Evolutionary conservation across 2,329 filamentous ascomycete genomes (phyloP), one percentile per base, ranked within the genome.

Genomic region (Hypocreales sp.): DNA sequence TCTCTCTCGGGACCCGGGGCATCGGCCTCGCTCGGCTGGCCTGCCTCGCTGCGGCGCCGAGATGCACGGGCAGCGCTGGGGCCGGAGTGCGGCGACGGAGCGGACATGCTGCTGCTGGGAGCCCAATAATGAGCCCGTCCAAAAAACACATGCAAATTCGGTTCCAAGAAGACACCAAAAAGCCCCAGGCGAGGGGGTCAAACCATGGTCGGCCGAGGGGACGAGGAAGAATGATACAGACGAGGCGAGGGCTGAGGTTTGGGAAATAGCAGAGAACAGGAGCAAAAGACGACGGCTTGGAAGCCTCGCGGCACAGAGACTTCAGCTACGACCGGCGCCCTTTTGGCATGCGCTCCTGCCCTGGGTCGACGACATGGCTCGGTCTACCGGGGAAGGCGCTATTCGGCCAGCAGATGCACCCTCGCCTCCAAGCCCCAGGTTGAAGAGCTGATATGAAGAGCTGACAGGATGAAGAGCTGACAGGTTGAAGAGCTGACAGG

Each of bases 91-190:
- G 48, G 42, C 30, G 46, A 33, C 13, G 40, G 32, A 31, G 46
- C 40, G 28, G 51, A 47, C 54, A 58, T 58, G 34, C 25, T 42
- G 36, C 28, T 32, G 32, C 9, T n/a, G 39, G 41, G 40, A 32
- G 24, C 12, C 38, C 38, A 42, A 39, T 34, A 29, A 32, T 21
- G 24, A 29, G 47, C 42, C 36, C 27, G 30, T 32, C 36, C 40
- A 49, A 51, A 43, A 48, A 51, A 42, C 33, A 36, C 15, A 46
- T 40, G 38, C 36, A 42, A 40, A 40, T 39, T 35, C 32, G 45
- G 47, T 48, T 51, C 53, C 57, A 60, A 39, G 35, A 35, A 61
- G 53, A 55, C 47, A 50, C 48, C 50, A 51, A 57, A 53, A 25
- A 20, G 23, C 16, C 21, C 7, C 8, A 9, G 15, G 23, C 15